Percentiles rank a stretch among this genome's conserved stretches.
phyloP scores from a whole-genome alignment of 169 alveolate species.

The Plasmodium vinckei region DNA sequence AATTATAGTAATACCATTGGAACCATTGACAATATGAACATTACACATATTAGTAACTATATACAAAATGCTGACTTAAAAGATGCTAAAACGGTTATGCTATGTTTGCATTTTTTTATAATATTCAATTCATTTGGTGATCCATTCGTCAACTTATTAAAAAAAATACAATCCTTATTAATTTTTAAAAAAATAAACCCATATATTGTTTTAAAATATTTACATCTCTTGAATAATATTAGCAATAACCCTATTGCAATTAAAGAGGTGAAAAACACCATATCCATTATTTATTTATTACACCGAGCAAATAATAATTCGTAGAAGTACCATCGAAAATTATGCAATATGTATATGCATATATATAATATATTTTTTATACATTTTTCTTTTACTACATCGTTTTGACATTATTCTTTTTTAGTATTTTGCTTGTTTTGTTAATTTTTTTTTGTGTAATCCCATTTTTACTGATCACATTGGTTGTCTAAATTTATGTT shows the following conservation, averaged over 20 bases:
- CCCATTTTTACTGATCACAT: too few species aligned
- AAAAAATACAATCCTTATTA: conserved; percentile 41
- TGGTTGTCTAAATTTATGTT: too few species aligned
- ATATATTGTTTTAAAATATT: conserved; percentile 36
- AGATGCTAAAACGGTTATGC: conserved; percentile 19
- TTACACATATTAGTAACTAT: conserved; percentile 5
- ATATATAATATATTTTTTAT: too few species aligned
- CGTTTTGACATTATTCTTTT: too few species aligned
- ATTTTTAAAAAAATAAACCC: conserved; percentile 54
- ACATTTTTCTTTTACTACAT: too few species aligned
- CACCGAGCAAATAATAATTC: conserved; percentile 11
- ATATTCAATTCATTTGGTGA: conserved; percentile 36
- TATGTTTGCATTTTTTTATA: conserved; percentile 62
- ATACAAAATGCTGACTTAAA: conserved; percentile 41
- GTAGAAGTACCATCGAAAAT: background rate
- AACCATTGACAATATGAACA: conserved; percentile 8
- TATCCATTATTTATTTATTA: conserved; percentile 32
- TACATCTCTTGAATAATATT: conserved; percentile 9
- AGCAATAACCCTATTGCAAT: conserved; percentile 17
- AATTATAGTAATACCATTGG: conserved; percentile 3
- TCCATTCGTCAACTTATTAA: conserved; percentile 40
- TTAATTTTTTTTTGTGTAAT: too few species aligned
- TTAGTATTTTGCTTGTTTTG: too few species aligned
- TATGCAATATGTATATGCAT: too few species aligned
- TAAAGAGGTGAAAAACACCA: conserved; percentile 32